phyloP scores from a whole-genome alignment of 192 early-diverging fungal genomes.

The Endogone sp. region DNA sequence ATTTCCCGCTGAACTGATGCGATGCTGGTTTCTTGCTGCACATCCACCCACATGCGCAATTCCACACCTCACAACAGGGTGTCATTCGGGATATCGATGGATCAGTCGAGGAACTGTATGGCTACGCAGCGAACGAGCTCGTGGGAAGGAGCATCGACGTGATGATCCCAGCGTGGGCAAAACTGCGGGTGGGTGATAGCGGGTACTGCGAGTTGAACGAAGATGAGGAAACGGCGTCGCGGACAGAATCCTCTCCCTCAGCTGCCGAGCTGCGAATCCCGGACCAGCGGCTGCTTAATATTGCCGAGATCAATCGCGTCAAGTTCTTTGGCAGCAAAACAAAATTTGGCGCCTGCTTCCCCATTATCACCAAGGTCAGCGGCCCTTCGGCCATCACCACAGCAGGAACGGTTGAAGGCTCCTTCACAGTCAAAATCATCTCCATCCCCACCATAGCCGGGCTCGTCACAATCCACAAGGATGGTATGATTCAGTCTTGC shows the following conservation, averaged over 20 bases:
- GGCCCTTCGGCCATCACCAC: conserved; percentile 16
- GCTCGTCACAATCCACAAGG: conserved; percentile 46
- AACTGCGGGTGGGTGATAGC: conserved; percentile 4
- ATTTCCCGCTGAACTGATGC: not conserved
- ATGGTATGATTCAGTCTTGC: conserved; percentile 49
- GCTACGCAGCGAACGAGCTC: conserved; percentile 39
- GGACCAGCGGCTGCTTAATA: conserved; percentile 22
- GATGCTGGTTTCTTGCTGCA: not conserved
- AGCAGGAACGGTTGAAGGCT: conserved; percentile 12
- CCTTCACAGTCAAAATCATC: conserved; percentile 44
- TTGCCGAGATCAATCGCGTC: conserved; percentile 44
- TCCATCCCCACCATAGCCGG: conserved; percentile 63
- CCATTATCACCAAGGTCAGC: conserved; percentile 47
- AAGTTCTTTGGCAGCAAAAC: conserved; percentile 56
- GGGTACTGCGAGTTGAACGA: conserved; percentile 3
- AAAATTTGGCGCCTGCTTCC: conserved; percentile 48
- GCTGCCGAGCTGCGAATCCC: not conserved
- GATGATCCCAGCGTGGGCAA: conserved; percentile 14
- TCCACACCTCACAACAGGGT: conserved; percentile 29
- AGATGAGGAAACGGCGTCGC: not conserved
- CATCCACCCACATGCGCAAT: not conserved
- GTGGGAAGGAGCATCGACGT: conserved; percentile 31
- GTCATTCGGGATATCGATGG: conserved; percentile 37
- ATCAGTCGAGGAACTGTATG: conserved; percentile 48
- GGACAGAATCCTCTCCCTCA: not conserved